phyloP scores from a whole-genome alignment of 2,329 filamentous ascomycete genomes.

The Paracorniculantispora psalliotae region DNA sequence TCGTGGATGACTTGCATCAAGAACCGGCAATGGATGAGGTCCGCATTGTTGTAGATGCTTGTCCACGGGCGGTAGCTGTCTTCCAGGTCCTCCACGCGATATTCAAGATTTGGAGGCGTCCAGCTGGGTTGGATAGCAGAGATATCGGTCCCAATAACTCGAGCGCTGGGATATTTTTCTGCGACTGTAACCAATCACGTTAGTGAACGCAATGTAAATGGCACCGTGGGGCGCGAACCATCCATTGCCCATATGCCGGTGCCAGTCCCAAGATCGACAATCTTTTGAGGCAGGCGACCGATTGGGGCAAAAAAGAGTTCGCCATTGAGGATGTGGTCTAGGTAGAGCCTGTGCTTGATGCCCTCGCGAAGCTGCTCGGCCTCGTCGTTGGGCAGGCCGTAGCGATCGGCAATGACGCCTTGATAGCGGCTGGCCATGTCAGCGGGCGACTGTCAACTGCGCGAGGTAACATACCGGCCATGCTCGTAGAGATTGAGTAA shows the following conservation, averaged over 20 bases:
- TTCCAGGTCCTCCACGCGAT: slow-evolving; percentile 36
- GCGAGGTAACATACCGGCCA: neutral
- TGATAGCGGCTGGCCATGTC: slow-evolving; percentile 40
- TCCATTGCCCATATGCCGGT: slow-evolving; percentile 54
- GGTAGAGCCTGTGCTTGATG: slow-evolving; percentile 42
- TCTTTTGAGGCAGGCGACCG: slow-evolving; percentile 40
- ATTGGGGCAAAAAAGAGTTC: slow-evolving; percentile 41
- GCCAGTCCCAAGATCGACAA: slow-evolving; percentile 47
- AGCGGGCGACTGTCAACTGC: neutral
- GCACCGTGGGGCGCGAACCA: slow-evolving; percentile 27
- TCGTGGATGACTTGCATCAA: slow-evolving; percentile 47
- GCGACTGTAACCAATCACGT: slow-evolving; percentile 33
- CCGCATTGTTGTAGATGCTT: slow-evolving; percentile 35
- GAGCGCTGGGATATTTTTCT: slow-evolving; percentile 40
- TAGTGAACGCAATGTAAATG: neutral
- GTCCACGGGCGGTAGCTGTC: slow-evolving; percentile 32
- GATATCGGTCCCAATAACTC: slow-evolving; percentile 41
- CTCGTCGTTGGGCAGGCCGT: slow-evolving; percentile 50
- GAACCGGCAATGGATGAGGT: slow-evolving; percentile 50
- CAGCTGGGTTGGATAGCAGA: slow-evolving; percentile 40
- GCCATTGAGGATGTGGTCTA: slow-evolving; percentile 43
- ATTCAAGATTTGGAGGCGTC: slow-evolving; percentile 54
- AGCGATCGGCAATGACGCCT: slow-evolving; percentile 40
- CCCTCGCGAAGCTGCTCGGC: slow-evolving; percentile 45
- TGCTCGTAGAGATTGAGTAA: slow-evolving; percentile 5